Evolutionary conservation across 306 rosid species (phyloP).

Genomic region (Cucumis hystrix): DNA sequence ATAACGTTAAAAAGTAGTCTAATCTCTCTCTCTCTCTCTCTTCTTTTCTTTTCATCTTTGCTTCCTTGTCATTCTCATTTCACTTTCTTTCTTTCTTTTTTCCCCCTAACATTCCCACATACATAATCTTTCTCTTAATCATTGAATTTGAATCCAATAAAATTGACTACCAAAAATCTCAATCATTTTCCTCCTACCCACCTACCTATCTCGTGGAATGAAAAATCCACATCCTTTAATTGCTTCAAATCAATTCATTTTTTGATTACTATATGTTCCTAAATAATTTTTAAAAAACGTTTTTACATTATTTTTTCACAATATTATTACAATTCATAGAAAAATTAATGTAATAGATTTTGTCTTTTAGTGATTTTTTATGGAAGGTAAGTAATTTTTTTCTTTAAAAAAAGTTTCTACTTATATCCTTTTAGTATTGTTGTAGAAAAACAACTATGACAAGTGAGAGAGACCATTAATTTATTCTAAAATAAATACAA

Average conservation of each 20-base stretch:
- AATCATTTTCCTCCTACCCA: background rate
- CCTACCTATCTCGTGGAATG: background rate
- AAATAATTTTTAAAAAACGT: no score
- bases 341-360: no score
- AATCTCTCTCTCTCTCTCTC: slow-evolving; percentile 1
- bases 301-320: no score
- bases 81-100: background rate
- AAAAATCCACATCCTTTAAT: background rate
- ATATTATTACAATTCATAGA: no score
- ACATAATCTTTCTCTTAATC: background rate
- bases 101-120: background rate
- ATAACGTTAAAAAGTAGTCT: slow-evolving; percentile 27
- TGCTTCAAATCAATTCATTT: background rate
- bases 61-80: background rate
- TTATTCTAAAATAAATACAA: no score
- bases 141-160: background rate
- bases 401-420: no score
- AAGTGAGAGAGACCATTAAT: no score
- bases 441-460: no score
- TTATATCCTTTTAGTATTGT: no score
- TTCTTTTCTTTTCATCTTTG: background rate
- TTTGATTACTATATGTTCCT: no score
- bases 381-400: no score
- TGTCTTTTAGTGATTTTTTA: no score
- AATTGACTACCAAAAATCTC: background rate